Base-by-base conservation (phyloP, 169 alveolate genomes). In the Fabrea salina region DNA sequence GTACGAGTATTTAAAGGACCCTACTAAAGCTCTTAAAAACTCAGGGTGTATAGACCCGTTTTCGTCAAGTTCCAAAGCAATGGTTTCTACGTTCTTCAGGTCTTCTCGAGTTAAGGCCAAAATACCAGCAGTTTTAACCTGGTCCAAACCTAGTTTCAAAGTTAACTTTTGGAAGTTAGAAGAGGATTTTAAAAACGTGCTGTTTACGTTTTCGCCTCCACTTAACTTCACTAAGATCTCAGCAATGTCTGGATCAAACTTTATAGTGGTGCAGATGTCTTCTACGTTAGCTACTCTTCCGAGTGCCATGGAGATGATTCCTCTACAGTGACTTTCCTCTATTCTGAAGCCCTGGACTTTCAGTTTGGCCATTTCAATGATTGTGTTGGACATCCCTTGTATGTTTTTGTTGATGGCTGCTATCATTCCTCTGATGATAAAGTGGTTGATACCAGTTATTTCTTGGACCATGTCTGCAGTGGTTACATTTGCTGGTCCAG, bases 241-340 rank as follows among this genome's bases (percentile, higher is more conserved):
- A n/a, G 68, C 68, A n/a, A 56, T 56, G 25, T 56, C 68, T 56
- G 68, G 40, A 56, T 56, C 68, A 27, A 56, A 56, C 19, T n/a
- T n/a, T 13, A 56, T 27, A 56, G 68, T 35, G n/a, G 68, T 19
- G 49, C 68, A 22, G 1, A 56, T 56, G 37, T 56, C 68, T 27
- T 56, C 68, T 56, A 56, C 27, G 49, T 56, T 56, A 11, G n/a
- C 37, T 1, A 56, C 68, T 3, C 1, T 0, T 56, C 68, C 68
- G 13, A 22, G 27, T 2, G 37, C 68, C 68, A 56, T 56, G 13
- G 68, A 56, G 13, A 56, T n/a, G 2, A 56, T 19, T 1, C 68
- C 68, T 27, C 37, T n/a, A 27, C 68, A 56, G 25, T 22, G 27
- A 1, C 19, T n/a, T 56, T 56, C 27, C 13, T 56, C 68, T 22